Evolutionary conservation across 108 stramenopile species (phyloP), one percentile per base, ranked within the genome.

Genomic region (Fistulifera pelliculosa): DNA sequence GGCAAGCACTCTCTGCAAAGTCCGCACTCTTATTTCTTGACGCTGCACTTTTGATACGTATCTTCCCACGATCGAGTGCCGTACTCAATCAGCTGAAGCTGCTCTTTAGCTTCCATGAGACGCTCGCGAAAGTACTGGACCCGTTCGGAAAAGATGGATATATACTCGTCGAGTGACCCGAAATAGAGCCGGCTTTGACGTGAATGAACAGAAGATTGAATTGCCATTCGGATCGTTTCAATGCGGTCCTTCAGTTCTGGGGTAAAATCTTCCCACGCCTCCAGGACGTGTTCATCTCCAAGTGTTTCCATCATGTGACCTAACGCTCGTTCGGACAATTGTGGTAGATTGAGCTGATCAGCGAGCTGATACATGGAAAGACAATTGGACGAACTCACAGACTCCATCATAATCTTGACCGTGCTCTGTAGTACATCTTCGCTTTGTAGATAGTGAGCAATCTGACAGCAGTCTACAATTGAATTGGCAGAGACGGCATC

Each of bases 371-470:
- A 79, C 48, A 90, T 50, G 10, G 69, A 70, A 53, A 77, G 55
- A 60, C 87, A 90, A 52, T 90, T 90, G 13, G 66, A 57, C 22
- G 75, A 66, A 58, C 80, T 80, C 38, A 90, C 68, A 5, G 69
- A 70, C 38, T 56, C 44, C 18, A 74, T 53, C 52, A 86, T 41
- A 41, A 76, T 52, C 10, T 65, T 52, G 5, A 75, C 58, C 8
- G 74, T 53, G 4, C 45, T 59, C 5, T 76, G 73, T 10, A 77
- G 61, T 10, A 81, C 47, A 35, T 26, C 35, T 6, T 56, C 39
- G 14, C 67, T 58, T 79, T 90, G 87, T 2, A 90, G 59, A 50
- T 72, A 90, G 41, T 83, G 77, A 13, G 87, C 76, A 47, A 90
- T 53, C 48, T 65, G 76, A 47, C 79, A 75, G 43, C 75, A 76